Evolutionary conservation across 257 asterid species (phyloP), one percentile per base, ranked within the genome.

Genomic region (Nicotiana paniculata): DNA sequence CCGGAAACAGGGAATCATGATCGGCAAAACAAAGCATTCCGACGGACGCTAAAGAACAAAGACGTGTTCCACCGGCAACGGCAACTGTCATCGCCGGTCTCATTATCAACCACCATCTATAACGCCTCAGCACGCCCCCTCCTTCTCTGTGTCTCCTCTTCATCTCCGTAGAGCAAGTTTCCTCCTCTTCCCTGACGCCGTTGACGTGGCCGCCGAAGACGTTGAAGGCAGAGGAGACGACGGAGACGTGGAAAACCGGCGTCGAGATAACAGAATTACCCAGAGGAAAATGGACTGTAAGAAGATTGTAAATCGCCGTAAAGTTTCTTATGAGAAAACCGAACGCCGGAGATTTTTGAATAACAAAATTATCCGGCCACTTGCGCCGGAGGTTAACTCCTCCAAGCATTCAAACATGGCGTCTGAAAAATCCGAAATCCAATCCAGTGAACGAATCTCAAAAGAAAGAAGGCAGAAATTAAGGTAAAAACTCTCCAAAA

Each of bases 351-450:
- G 86, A 89, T 94, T 94, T 43, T 69, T 86, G 85, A 89, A 94
- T 30, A 96, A 87, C 85, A 98, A 98, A 35, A 96, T 96, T 83
- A 96, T 91, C 16, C 99, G 93, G 61, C 96, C 92, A 92, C 99
- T 96, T 10, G 99, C 99, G 16, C 99, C 99, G 85, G 99, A 96
- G 4, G 99, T 96, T 3, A 96, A 88, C 94, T 90, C 98, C 3
- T 33, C 37, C 37, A 33, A 33, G 37, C 37, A 33, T 3, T 33
- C 37, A 33, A 33, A 33, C 37, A 33, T 33, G 37, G 5, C 37
- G 4, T 33, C 37, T 33, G 37, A 33, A 33, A 5, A 33, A 33
- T 33, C 37, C 37, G 37, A 28, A 3, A 33, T 33, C 4, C 37
- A 33, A 33, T 33, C 4, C 3, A 33, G 3, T 4, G 37, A 33